A percentile compares a stretch with the other conserved stretches of the same genome.
phyloP scores from a whole-genome alignment of 495 filamentous ascomycete species.

The Penicilliopsis zonata region DNA sequence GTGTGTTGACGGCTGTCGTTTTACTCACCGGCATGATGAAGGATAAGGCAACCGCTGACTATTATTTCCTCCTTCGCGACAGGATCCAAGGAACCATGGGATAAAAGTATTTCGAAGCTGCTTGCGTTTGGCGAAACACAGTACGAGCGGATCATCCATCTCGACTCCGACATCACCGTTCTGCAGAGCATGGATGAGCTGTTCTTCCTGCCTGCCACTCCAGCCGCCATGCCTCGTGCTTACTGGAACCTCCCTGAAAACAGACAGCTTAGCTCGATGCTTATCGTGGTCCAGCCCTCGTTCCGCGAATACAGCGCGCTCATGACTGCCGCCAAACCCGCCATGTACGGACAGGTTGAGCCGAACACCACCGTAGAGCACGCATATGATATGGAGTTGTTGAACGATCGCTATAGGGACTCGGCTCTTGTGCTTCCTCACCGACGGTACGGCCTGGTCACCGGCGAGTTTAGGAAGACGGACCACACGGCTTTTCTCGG shows the following conservation, averaged over 20 bases:
- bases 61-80: not conserved
- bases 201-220: slow-evolving; percentile 51
- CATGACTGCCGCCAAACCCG: slow-evolving; percentile 23
- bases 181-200: slow-evolving; percentile 60
- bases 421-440: slow-evolving; percentile 65
- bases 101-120: slow-evolving; percentile 55
- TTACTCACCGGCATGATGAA: not conserved
- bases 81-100: slow-evolving; percentile 36
- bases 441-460: slow-evolving; percentile 55
- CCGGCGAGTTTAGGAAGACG: slow-evolving; percentile 54
- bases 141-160: slow-evolving; percentile 53
- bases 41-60: not conserved
- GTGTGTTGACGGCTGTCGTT: slow-evolving; percentile 8
- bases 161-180: slow-evolving; percentile 58
- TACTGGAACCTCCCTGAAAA: slow-evolving; percentile 53
- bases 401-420: slow-evolving; percentile 58
- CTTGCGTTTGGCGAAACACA: slow-evolving; percentile 58
- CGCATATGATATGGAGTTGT: slow-evolving; percentile 59
- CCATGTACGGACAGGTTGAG: slow-evolving; percentile 22
- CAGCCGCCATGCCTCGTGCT: slow-evolving; percentile 54
- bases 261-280: slow-evolving; percentile 43
- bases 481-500: slow-evolving; percentile 54
- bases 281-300: slow-evolving; percentile 56
- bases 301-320: slow-evolving; percentile 39
- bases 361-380: slow-evolving; percentile 16